Evolutionary conservation across 129 eudicot genomes (phyloP), one percentile per base, ranked within the genome.

Genomic region (Apium graveolens): DNA sequence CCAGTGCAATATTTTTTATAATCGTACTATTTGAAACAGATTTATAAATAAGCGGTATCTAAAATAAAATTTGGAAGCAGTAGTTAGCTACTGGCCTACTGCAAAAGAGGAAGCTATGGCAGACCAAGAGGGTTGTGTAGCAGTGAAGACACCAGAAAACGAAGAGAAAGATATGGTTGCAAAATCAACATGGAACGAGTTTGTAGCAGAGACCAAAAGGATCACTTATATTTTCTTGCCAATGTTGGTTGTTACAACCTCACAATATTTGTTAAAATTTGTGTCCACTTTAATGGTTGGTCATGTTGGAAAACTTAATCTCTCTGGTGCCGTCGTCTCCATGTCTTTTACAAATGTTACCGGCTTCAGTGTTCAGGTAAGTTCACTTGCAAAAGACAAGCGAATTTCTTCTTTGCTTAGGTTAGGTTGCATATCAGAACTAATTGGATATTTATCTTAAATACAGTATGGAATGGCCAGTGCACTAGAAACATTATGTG

Each of bases 301-400:
- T 7, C 78, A 76, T 27, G 8, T 76, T 3, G 78, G 66, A 1
- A 49, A 76, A 20, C 78, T 76, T 12, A 20, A 14, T 29, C 79
- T 76, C 12, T 76, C 79, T 16, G 32, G 70, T 32, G 41, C 79
- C 1, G 79, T 32, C 13, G 45, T 76, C 1, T 39, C 79, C 4
- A 35, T 11, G 5, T 76, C 79, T 35, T 65, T 76, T 3, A 53
- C 70, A 42, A 76, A 76, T 21, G 79, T 76, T 32, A 76, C 79
- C 14, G 79, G 79, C 69, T 76, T 76, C 31, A 76, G 79, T 49
- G 4, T 76, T 76, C 79, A 51, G 7, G 79, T 76, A 49, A 8
- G 65, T 55, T 55, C 1, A 2, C 31, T 55, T 24, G 11, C 0
- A 21, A 8, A 24, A 24, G 65, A 55, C 13, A 7, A 53, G 1